These are phyloP conservation scores for Neohortaea acidophila DNA, from an alignment of 495 filamentous ascomycete genomes.

Conservation along the genomic window DNA sequence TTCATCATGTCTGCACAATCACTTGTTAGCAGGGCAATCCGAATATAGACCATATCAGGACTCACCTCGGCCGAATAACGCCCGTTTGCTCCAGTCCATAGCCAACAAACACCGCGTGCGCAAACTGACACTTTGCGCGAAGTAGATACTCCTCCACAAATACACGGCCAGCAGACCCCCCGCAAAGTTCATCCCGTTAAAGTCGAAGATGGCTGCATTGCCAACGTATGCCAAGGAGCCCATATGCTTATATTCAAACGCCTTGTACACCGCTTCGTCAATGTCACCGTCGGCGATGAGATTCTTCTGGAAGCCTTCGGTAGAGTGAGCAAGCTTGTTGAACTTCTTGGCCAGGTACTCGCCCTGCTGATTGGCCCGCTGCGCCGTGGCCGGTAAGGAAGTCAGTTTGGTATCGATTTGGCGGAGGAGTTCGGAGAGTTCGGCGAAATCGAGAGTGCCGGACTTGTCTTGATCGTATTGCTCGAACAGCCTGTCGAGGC, in stretches of 20 bases:
- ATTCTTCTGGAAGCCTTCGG: constrained; percentile 62
- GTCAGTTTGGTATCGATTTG: constrained; percentile 40
- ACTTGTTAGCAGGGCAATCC: neutral
- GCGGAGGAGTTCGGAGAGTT: constrained; percentile 70
- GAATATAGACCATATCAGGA: constrained; percentile 1
- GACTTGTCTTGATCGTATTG: constrained; percentile 85
- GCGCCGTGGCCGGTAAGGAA: constrained; percentile 47
- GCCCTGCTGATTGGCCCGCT: constrained; percentile 93
- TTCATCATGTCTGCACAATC: constrained; percentile 7
- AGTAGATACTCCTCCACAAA: constrained; percentile 92
- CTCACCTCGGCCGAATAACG: constrained; percentile 89
- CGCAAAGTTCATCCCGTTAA: constrained; percentile 57
- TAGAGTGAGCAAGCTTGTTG: constrained; percentile 71
- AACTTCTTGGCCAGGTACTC: constrained; percentile 87
- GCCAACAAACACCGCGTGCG: constrained; percentile 78
- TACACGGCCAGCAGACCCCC: constrained; percentile 91
- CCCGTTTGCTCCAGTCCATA: constrained; percentile 97
- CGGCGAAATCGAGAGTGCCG: constrained; percentile 84
- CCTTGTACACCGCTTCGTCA: constrained; percentile 85
- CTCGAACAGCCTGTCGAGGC: constrained; percentile 76
- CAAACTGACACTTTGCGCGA: constrained; percentile 92
- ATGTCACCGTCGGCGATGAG: constrained; percentile 76
- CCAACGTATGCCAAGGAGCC: constrained; percentile 92
- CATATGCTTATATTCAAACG: constrained; percentile 86
- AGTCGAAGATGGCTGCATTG: constrained; percentile 89